Evolutionary conservation across 176 grass and related monocot genomes (phyloP), one percentile per base, ranked within the genome.

Genomic region (Oryza glumipatula): DNA sequence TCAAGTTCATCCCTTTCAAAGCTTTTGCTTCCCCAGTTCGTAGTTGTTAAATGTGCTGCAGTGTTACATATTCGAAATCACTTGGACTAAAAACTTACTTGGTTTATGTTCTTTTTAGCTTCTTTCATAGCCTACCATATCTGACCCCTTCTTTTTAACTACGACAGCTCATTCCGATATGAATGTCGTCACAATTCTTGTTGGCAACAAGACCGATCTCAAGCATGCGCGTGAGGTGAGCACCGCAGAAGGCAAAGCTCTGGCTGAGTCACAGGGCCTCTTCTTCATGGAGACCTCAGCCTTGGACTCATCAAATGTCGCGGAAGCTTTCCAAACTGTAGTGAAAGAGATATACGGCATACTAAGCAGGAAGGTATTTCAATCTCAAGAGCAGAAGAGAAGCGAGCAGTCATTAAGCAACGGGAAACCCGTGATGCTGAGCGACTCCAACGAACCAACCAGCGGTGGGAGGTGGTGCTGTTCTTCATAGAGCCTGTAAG

Each of bases 271-370:
- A 0, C 91, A 91, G 73, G 89, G 89, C 33, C 91, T 96, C 56
- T 96, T 96, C 84, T 96, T 89, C 84, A 93, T 96, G 94, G 94
- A 96, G 58, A 93, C 94, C n/a, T 96, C 94, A 0, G 94, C 94
- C 5, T 72, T 96, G 7, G 94, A 96, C 65, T 93, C 91, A 36
- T 96, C 94, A 67, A 96, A 96, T 70, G 94, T 96, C 11, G 81
- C 77, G 2, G 84, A 87, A 72, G 94, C 91, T 23, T 96, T 96
- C 72, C 85, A 96, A 74, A 93, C 91, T 33, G 84, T 96, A 10
- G 94, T 96, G 39, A 91, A 86, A 69, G 94, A 96, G 80, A 96
- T 96, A 74, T 96, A 93, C 89, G 88, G 68, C 56, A 93, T 96
- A 88, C 64, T 96, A 68, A 96, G 94, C 76, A 83, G 94, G 88